A percentile compares a stretch with the other conserved stretches of the same genome.
phyloP scores from a whole-genome alignment of 2,329 filamentous ascomycete genomes.

The Salinomyces thailandicus region DNA sequence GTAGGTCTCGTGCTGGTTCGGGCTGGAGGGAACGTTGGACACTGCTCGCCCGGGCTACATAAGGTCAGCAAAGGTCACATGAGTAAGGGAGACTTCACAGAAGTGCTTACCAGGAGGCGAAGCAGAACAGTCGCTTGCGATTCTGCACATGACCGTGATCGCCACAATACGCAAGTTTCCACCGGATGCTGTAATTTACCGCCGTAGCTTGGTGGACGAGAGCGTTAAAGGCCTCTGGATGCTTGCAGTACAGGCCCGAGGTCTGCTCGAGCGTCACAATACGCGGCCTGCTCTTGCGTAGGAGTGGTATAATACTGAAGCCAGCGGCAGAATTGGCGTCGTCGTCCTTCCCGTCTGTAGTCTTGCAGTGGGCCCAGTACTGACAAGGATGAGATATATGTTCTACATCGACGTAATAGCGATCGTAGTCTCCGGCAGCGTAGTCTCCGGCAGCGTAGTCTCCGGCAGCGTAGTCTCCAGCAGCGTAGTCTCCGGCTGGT shows the following conservation, averaged over 20 bases:
- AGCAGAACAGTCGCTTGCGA: conserved; percentile 40
- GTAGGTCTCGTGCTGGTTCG: no score
- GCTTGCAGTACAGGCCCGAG: conserved; percentile 50
- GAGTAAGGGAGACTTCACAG: conserved; percentile 12
- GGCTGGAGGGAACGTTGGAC: no score
- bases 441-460: no score
- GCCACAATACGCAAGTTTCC: conserved; percentile 47
- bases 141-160: conserved; percentile 42
- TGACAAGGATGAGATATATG: conserved; percentile 74
- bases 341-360: conserved; percentile 45
- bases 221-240: conserved; percentile 43
- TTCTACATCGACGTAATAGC: conserved; percentile 50
- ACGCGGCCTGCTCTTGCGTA: conserved; percentile 39
- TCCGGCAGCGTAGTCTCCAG: no score
- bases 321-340: conserved; percentile 55
- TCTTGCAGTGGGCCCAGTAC: conserved; percentile 63
- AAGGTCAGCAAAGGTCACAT: no score
- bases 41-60: no score
- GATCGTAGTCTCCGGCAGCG: no score
- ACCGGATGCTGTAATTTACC: conserved; percentile 58
- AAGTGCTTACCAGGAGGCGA: conserved; percentile 41
- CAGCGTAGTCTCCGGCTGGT: no score
- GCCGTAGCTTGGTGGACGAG: conserved; percentile 55
- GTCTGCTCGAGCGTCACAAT: conserved; percentile 73
- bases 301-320: conserved; percentile 28